Evolutionary conservation across 73 alveolate genomes (phyloP), one percentile per base, ranked within the genome.

Genomic region (Urostyla sp.): DNA sequence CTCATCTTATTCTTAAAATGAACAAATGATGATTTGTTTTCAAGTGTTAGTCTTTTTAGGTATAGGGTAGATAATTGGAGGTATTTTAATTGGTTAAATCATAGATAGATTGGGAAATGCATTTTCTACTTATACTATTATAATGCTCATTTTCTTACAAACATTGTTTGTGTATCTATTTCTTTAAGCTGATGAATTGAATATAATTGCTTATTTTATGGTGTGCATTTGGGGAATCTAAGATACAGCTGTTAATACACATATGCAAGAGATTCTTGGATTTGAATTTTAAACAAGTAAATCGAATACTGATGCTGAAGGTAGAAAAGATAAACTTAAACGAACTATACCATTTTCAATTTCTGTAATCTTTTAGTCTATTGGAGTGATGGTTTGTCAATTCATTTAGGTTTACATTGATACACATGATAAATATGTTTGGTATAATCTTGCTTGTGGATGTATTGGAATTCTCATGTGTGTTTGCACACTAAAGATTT

Each of bases 221-320:
- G 44, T 67, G 56, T 69, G 44, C 54, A 5, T 69, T 15, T 69
- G 83, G 83, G 83, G 83, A 3, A 46, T 69, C 69, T 46, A 69
- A 32, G 83, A 69, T 36, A 69, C 72, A n/a, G 83, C 83, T 3
- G 49, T 69, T 28, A 69, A 69, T 34, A 69, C 83, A 28, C 83
- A 69, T 48, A 46, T 69, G 3, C 27, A 44, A 23, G 83, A 69
- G 30, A 69, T 69, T 13, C 23, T 69, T 30, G 83, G 83, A 7
- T 69, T 69, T 27, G 83, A 69, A 32, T 69, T 69, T 49, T n/a
- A n/a, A n/a, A n/a, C n/a, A n/a, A n/a, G n/a, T n/a, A n/a, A n/a
- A n/a, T n/a, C n/a, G n/a, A n/a, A n/a, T n/a, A n/a, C n/a, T n/a
- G n/a, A n/a, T n/a, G n/a, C n/a, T n/a, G n/a, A n/a, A n/a, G n/a